Evolutionary conservation across 139 green algal genomes (phyloP), one percentile per base, ranked within the genome.

Genomic region (Pseudopediastrum boryanum): DNA sequence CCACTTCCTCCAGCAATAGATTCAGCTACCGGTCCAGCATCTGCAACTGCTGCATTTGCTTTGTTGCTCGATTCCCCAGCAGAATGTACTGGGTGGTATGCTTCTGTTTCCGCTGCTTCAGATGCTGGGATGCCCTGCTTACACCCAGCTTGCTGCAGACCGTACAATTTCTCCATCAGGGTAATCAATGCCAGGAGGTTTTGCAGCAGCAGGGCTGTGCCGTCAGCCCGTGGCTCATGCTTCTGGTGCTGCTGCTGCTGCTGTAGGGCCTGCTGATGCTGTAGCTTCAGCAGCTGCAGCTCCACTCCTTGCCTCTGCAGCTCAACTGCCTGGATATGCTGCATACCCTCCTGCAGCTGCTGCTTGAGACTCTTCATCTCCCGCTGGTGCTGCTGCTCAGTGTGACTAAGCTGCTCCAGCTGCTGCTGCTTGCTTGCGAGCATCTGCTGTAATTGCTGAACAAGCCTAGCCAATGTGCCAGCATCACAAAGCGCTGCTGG

Each of bases 211-310:
- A 12, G 16, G 46, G 46, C 46, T 51, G 64, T 31, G 54, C 71
- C 44, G 71, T 54, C 39, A 59, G 39, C 39, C 29, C 58, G 71
- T 16, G 9, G 25, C 61, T 68, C 39, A 4, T 77, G 69, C 38
- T 36, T 23, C 7, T 77, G 51, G 35, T 78, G 70, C n/a, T 61
- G 56, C 35, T 70, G 71, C 71, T 61, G 39, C 38, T 61, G 71
- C 39, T 58, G 71, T 31, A 78, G 71, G n/a, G 66, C 46, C 16
- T 52, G 67, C 38, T 78, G 19, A 27, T 78, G 71, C 52, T 78
- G 71, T 39, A 54, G 33, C 39, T 78, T 25, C 52, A 67, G 52
- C 71, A 68, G 29, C 36, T 29, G 6, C 52, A 78, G 2, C 52
- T 78, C 51, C 31, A 38, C 51, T 19, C 51, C 51, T n/a, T 78